Base-by-base conservation (phyloP, 345 rosid genomes). In the Physaria fendleri region DNA sequence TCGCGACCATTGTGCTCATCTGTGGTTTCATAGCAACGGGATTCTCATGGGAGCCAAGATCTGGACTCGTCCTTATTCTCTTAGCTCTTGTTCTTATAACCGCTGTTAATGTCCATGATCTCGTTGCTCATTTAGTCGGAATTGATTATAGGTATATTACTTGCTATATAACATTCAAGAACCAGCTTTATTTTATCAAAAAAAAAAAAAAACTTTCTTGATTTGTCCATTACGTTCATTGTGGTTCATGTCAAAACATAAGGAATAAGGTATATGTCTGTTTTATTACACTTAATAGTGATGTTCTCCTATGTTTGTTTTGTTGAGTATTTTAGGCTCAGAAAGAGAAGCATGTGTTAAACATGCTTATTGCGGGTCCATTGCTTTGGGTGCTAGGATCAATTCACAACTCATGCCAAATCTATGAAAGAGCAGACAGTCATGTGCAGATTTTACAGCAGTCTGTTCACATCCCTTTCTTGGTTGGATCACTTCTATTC, bases 361-460 rank as follows among this genome's bases (percentile, higher is more conserved):
- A 78, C 66, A 68, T 86, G 94, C 82, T 89, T 35, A 44, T 82
- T 5, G 91, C 88, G 0, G 95, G 95, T 21, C 78, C 89, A 12
- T 76, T 72, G 39, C 64, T 92, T 6, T 86, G 95, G 99, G 45
- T 77, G 32, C 51, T 86, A 11, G 99, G 99, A 3, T 89, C 97
- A 4, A 72, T 92, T 64, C 91, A 78, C 64, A 92, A 89, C 81
- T 82, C 87, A 4, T 89, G 97, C 69, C 97, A 89, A 68, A 79
- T 82, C 59, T 93, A 89, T 24, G 94, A 87, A 76, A 74, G 89
- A 72, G 94, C 94, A 1, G 90, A 87, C 59, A 91, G 82, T 3
- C 95, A 84, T 37, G 87, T 82, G 18, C 95, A 89, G 73, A 78
- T 86, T 60, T 52, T 86, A 74, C 95, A 92, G 51, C 78, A 79